Conservation (phyloP, 176 grass and related monocot species). For the Cenchrus americanus region DNA sequence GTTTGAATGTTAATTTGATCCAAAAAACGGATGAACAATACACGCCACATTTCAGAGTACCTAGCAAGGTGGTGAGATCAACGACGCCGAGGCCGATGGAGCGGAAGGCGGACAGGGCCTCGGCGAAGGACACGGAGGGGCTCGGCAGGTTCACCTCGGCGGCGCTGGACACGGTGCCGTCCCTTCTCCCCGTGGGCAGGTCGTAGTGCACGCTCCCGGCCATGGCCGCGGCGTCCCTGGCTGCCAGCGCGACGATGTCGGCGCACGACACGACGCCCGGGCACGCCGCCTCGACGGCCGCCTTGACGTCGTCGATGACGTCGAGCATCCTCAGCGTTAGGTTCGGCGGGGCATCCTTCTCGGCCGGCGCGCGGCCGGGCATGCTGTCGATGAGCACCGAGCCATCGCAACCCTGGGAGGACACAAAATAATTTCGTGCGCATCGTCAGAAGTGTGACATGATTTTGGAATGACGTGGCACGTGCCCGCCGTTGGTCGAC, state of each 20-base stretch:
- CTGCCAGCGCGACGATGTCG: constrained; percentile 42
- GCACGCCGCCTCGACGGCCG: constrained; percentile 42
- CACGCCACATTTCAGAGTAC: not conserved
- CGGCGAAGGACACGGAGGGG: constrained; percentile 34
- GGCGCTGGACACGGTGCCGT: constrained; percentile 42
- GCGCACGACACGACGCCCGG: constrained; percentile 54
- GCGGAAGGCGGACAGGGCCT: constrained; percentile 14
- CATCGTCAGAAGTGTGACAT: too few relatives aligned
- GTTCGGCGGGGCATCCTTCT: constrained; percentile 55
- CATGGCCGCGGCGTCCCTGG: constrained; percentile 47
- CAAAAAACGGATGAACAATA: too few relatives aligned
- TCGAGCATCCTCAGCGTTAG: constrained; percentile 47
- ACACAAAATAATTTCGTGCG: too few relatives aligned
- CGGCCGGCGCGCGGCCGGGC: constrained; percentile 28
- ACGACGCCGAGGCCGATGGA: not conserved
- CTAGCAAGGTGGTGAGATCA: constrained; percentile 33
- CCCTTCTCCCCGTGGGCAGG: constrained; percentile 48
- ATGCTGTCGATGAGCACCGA: constrained; percentile 54
- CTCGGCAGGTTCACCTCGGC: constrained; percentile 45
- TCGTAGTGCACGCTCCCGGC: constrained; percentile 25
- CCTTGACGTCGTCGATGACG: constrained; percentile 55
- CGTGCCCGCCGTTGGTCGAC: too few relatives aligned
- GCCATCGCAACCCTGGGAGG: constrained; percentile 41
- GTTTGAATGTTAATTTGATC: not conserved
- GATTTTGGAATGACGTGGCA: too few relatives aligned